These are phyloP conservation scores for Ilex asprella DNA, from an alignment of 257 asterid species.

Conservation along the genomic window DNA sequence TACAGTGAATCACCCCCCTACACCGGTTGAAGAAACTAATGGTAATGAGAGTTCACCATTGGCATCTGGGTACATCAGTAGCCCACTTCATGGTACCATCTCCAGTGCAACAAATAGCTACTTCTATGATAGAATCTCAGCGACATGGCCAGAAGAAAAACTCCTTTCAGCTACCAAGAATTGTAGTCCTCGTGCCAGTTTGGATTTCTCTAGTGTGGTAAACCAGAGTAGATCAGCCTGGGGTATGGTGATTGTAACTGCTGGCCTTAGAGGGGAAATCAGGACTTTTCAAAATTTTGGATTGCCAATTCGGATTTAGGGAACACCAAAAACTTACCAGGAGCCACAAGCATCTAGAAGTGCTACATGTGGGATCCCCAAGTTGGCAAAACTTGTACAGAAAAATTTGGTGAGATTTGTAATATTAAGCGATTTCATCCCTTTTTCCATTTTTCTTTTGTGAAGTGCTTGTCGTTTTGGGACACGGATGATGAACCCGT, in stretches of 20 bases:
- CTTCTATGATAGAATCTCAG: constrained; percentile 71
- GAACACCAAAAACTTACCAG: background rate
- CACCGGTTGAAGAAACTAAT: constrained; percentile 48
- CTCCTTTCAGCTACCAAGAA: constrained; percentile 46
- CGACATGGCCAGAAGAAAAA: constrained; percentile 93
- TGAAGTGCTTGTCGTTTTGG: background rate
- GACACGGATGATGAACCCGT: constrained; percentile 6
- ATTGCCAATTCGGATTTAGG: constrained; percentile 19
- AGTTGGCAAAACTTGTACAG: constrained; percentile 10
- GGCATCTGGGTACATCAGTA: constrained; percentile 47
- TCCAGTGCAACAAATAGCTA: constrained; percentile 48
- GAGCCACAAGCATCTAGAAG: constrained; percentile 1
- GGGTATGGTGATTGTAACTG: constrained; percentile 28
- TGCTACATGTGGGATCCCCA: too few relatives aligned
- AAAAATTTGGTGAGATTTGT: constrained; percentile 3
- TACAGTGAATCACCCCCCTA: constrained; percentile 37
- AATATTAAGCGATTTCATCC: constrained; percentile 4
- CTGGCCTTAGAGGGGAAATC: constrained; percentile 20
- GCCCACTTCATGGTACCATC: constrained; percentile 54
- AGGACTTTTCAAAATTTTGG: constrained; percentile 26
- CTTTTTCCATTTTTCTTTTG: background rate
- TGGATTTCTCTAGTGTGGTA: constrained; percentile 53
- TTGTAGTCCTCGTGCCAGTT: constrained; percentile 12
- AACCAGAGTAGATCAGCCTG: constrained; percentile 45
- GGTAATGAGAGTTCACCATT: constrained; percentile 45